Evolutionary conservation across 352 stramenopile species (phyloP).

Genomic region (Globisporangium takayamanum): DNA sequence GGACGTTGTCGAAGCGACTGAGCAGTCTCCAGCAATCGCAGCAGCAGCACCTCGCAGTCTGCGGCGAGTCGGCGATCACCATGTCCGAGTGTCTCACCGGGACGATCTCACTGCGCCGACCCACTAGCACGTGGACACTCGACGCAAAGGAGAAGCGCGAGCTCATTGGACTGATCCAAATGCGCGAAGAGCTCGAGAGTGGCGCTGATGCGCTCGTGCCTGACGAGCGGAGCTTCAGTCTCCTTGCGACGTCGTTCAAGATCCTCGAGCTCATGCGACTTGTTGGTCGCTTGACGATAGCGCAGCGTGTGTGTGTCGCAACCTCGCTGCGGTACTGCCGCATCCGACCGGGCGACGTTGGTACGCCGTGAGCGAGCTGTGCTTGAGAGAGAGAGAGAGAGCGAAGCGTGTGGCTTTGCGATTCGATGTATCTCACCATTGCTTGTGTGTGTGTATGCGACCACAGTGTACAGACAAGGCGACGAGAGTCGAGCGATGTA

Average conservation of each 20-base stretch:
- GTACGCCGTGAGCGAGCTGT: constrained; percentile 2
- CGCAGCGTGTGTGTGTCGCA: constrained; percentile 17
- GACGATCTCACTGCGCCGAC: constrained; percentile 10
- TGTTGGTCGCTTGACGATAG: constrained; percentile 13
- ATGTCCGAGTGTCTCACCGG: constrained; percentile 35
- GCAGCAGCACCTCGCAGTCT: constrained; percentile 1
- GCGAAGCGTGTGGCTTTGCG: too few relatives aligned
- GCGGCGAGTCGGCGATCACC: constrained; percentile 18
- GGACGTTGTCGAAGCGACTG: neutral
- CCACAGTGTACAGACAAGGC: constrained; percentile 26
- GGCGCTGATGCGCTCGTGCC: constrained; percentile 1
- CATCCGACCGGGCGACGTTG: constrained; percentile 15
- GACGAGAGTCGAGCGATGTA: constrained; percentile 23
- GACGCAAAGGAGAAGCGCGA: constrained; percentile 14
- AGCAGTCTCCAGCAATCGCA: neutral
- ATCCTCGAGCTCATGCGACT: constrained; percentile 26
- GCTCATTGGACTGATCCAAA: constrained; percentile 19
- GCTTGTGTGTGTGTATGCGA: neutral
- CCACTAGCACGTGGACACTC: neutral
- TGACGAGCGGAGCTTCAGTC: constrained; percentile 5
- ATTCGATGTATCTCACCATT: too few relatives aligned
- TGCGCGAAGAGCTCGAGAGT: constrained; percentile 10
- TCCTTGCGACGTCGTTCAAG: constrained; percentile 18
- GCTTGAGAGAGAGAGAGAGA: too few relatives aligned
- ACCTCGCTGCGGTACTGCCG: constrained; percentile 20